phyloP scores from a whole-genome alignment of 148 eudicot species.

The Rhododendron molle region DNA sequence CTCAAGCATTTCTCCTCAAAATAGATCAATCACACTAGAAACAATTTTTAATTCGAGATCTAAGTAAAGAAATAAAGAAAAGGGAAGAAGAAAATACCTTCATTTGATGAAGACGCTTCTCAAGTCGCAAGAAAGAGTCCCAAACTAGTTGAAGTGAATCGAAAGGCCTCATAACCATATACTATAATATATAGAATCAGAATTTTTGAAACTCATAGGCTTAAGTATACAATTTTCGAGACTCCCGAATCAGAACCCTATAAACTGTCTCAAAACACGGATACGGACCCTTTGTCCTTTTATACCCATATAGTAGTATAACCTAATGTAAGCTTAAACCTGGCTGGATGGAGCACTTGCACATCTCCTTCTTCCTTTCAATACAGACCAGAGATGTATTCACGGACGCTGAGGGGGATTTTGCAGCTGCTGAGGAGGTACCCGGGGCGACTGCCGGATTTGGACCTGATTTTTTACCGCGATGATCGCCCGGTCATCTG shows the following conservation, averaged over 20 bases:
- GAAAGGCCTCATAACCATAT: slow-evolving; percentile 17
- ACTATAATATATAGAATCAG: too few species aligned
- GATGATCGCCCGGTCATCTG: slow-evolving; percentile 38
- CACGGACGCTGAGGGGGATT: slow-evolving; percentile 50
- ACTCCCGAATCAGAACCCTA: too few species aligned
- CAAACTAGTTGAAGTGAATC: slow-evolving; percentile 37
- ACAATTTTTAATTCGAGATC: slow-evolving; percentile 30
- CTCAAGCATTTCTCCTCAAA: neutral
- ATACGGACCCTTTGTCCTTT: too few species aligned
- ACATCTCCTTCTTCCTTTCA: neutral
- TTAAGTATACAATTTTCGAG: too few species aligned
- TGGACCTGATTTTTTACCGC: slow-evolving; percentile 57
- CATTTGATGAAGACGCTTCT: slow-evolving; percentile 48
- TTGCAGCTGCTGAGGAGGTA: slow-evolving; percentile 52
- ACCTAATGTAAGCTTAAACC: too few species aligned
- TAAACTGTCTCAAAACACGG: too few species aligned
- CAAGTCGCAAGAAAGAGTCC: slow-evolving; percentile 30
- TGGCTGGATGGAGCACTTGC: too few species aligned
- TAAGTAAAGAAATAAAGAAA: slow-evolving; percentile 5
- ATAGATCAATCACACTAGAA: neutral
- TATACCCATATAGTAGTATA: too few species aligned
- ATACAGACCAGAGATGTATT: slow-evolving; percentile 44
- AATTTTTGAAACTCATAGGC: too few species aligned
- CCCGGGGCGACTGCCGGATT: slow-evolving; percentile 56
- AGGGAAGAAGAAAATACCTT: slow-evolving; percentile 39